Evolutionary conservation across 2,329 filamentous ascomycete species (phyloP).

Genomic region (Verticillium nubilum): DNA sequence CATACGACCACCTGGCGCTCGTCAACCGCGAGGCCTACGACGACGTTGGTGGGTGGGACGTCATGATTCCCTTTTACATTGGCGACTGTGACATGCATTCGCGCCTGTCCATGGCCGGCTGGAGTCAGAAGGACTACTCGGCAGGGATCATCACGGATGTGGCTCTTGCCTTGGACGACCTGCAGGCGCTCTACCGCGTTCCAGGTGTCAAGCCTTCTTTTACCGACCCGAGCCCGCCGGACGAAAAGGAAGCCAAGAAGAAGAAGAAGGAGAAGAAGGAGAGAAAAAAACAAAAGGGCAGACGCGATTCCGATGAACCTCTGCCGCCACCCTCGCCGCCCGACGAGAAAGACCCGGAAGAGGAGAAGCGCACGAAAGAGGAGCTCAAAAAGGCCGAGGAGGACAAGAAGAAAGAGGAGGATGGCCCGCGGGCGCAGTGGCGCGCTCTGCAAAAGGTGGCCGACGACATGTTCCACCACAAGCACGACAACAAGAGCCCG

Average conservation of each 20-base stretch:
- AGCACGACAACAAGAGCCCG: conserved; percentile 28
- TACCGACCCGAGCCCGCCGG: conserved; percentile 28
- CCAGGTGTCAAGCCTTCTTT: conserved; percentile 28
- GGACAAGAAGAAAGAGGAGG: not conserved
- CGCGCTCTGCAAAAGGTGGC: conserved; percentile 12
- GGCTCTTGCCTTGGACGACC: conserved; percentile 36
- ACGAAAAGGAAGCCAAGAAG: conserved; percentile 2
- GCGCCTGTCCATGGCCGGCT: conserved; percentile 39
- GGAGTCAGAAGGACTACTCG: conserved; percentile 30
- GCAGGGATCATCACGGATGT: conserved; percentile 41
- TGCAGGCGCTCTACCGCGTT: conserved; percentile 39
- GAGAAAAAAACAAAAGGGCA: not conserved
- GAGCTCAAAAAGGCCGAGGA: conserved; percentile 2
- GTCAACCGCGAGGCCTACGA: conserved; percentile 48
- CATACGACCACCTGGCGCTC: conserved; percentile 52
- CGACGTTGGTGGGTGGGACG: conserved; percentile 50
- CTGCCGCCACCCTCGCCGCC: not conserved
- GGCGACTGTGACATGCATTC: conserved; percentile 53
- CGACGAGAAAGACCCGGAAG: conserved; percentile 8
- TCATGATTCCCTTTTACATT: conserved; percentile 51
- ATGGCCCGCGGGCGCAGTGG: conserved; percentile 6
- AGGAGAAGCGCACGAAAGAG: not conserved
- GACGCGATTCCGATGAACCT: not conserved
- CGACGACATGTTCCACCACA: conserved; percentile 34
- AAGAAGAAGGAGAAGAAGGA: not conserved